Percentiles rank a stretch among this genome's conserved stretches.
Evolutionary conservation across 2,329 filamentous ascomycete species (phyloP).

Genomic region (Colletotrichum tropicicola): DNA sequence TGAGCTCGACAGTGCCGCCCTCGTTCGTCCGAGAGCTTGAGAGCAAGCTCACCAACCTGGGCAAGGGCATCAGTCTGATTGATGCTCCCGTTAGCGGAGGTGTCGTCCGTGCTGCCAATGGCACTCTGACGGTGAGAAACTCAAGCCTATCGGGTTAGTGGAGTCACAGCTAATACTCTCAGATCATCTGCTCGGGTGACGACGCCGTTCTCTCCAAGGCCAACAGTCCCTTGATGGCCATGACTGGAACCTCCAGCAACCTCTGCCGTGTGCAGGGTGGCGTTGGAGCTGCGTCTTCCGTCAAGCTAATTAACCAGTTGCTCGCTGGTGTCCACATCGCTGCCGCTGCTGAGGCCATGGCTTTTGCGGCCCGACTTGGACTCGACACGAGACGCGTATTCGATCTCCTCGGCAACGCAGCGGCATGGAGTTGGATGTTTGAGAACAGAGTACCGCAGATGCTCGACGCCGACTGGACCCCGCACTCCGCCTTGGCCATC

Average conservation of each 20-base stretch:
- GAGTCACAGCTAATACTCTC: background rate
- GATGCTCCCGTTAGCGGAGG: conserved; percentile 50
- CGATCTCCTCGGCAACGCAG: conserved; percentile 53
- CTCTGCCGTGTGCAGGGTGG: conserved; percentile 59
- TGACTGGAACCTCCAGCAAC: conserved; percentile 42
- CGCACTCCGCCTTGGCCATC: conserved; percentile 44
- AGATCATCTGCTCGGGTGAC: conserved; percentile 45
- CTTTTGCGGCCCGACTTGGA: conserved; percentile 61
- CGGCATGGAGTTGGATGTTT: conserved; percentile 48
- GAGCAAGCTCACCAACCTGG: conserved; percentile 31
- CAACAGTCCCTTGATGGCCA: conserved; percentile 38
- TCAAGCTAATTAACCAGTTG: conserved; percentile 67
- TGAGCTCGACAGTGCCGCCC: conserved; percentile 47
- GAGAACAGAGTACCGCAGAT: conserved; percentile 45
- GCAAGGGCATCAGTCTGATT: conserved; percentile 40
- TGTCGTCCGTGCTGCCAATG: conserved; percentile 44
- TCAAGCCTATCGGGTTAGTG: background rate
- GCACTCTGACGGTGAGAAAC: conserved; percentile 42
- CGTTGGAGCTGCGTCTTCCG: conserved; percentile 61
- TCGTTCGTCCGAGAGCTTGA: conserved; percentile 36
- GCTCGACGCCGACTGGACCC: conserved; percentile 45
- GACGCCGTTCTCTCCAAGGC: conserved; percentile 34
- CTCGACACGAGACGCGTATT: conserved; percentile 58
- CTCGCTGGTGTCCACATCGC: conserved; percentile 67
- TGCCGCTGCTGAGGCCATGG: conserved; percentile 63